These are phyloP conservation scores for Cotoneaster glaucophyllus DNA, from an alignment of 306 rosid species.

Conservation along the genomic window DNA sequence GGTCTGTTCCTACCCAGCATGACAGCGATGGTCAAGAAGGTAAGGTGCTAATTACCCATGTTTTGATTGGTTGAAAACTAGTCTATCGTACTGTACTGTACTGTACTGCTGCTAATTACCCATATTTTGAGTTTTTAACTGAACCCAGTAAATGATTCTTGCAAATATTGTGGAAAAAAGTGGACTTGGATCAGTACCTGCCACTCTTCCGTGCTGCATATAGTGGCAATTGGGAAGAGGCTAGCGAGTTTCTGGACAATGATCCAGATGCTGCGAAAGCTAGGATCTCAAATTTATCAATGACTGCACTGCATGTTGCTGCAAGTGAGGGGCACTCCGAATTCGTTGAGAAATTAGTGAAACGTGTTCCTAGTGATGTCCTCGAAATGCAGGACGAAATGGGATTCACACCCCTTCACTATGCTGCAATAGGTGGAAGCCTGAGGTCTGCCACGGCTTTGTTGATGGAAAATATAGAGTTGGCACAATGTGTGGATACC, in stretches of 20 bases:
- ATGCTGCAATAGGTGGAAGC: slow-evolving; percentile 28
- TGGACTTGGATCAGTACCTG: slow-evolving; percentile 22
- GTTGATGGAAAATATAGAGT: slow-evolving; percentile 22
- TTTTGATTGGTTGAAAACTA: neutral
- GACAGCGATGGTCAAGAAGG: neutral
- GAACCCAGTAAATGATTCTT: neutral
- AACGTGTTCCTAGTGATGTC: neutral
- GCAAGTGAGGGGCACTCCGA: slow-evolving; percentile 4
- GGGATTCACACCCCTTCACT: slow-evolving; percentile 2
- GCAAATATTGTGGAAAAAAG: neutral
- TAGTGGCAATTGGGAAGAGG: slow-evolving; percentile 44
- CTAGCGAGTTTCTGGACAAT: slow-evolving; percentile 23
- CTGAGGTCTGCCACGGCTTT: slow-evolving; percentile 31
- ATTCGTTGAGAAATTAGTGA: slow-evolving; percentile 5
- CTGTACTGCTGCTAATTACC: neutral
- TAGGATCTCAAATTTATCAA: slow-evolving; percentile 14
- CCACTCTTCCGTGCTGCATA: slow-evolving; percentile 35
- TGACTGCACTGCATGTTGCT: slow-evolving; percentile 12
- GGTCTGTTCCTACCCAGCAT: neutral
- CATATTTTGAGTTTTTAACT: neutral
- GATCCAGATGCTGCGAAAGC: slow-evolving; percentile 37
- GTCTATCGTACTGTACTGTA: slow-evolving; percentile 27
- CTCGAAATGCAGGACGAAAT: neutral
- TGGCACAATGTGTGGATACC: slow-evolving; percentile 23
- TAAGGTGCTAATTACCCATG: neutral